phyloP scores from a whole-genome alignment of 2,329 filamentous ascomycete genomes.

The Botrytis squamosa region DNA sequence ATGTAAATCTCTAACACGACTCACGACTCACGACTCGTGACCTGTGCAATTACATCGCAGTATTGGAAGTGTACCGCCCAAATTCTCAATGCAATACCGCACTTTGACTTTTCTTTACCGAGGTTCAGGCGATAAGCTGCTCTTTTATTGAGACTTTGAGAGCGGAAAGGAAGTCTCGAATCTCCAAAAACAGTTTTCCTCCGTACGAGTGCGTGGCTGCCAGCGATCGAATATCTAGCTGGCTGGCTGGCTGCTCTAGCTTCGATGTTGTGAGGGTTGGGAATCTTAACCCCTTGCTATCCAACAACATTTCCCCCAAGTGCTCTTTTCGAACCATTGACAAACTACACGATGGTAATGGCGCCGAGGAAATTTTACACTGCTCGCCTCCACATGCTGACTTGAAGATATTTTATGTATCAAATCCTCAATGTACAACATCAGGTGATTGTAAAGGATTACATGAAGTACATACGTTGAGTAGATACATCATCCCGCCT shows the following conservation, averaged over 20 bases:
- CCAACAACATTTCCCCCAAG: slow-evolving; percentile 3
- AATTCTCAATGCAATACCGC: background rate
- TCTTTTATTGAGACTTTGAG: background rate
- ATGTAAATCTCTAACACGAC: background rate
- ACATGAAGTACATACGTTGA: background rate
- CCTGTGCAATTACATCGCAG: background rate
- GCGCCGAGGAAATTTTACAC: slow-evolving; percentile 14
- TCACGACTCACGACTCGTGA: slow-evolving; percentile 1
- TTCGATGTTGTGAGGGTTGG: slow-evolving; percentile 5
- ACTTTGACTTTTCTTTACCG: slow-evolving; percentile 4
- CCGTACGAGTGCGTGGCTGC: slow-evolving; percentile 17
- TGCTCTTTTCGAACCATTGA: background rate
- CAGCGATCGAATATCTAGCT: slow-evolving; percentile 15
- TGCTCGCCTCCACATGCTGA: slow-evolving; percentile 16
- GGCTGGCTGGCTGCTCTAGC: background rate
- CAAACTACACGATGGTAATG: background rate
- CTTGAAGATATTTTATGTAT: background rate
- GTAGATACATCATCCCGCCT: background rate
- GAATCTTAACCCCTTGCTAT: slow-evolving; percentile 10
- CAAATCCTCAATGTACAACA: background rate
- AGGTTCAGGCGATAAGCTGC: slow-evolving; percentile 13
- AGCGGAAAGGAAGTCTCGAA: background rate
- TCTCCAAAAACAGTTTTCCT: slow-evolving; percentile 6
- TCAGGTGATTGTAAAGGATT: slow-evolving; percentile 14
- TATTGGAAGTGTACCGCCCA: background rate